These are phyloP conservation scores for Camellia japonica DNA, from an alignment of 148 eudicot species.

Conservation along the genomic window DNA sequence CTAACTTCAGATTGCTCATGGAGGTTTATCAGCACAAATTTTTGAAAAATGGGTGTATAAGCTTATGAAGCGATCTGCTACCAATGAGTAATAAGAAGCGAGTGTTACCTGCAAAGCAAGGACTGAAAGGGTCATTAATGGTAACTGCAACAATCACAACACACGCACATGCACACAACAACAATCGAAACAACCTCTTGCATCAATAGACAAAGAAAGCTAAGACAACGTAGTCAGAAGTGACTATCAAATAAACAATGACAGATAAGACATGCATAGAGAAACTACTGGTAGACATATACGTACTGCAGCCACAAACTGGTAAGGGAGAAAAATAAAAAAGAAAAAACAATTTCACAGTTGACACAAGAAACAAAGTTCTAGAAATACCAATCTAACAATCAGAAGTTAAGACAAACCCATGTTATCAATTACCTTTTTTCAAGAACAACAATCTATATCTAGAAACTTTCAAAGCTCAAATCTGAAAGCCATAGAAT, in stretches of 20 bases:
- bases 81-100: not conserved
- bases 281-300: too few species aligned
- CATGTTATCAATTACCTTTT: not conserved
- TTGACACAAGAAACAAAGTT: not conserved
- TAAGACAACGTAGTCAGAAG: not conserved
- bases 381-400: not conserved
- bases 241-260: not conserved
- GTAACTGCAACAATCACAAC: not conserved
- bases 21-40: not conserved
- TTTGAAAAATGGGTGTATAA: not conserved
- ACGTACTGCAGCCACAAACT: not conserved
- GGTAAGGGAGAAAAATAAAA: not conserved
- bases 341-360: not conserved
- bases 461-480: not conserved
- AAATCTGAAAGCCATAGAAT: not conserved
- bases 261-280: not conserved
- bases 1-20: constrained; percentile 73
- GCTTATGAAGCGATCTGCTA: not conserved
- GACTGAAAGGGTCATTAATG: not conserved
- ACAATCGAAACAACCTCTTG: not conserved
- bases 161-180: not conserved
- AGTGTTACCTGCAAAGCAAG: not conserved
- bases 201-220: not conserved
- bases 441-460: not conserved
- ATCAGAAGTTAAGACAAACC: too few species aligned